Conservation (phyloP, 768 basidiomycete species). For the Tylopilus felleus region DNA sequence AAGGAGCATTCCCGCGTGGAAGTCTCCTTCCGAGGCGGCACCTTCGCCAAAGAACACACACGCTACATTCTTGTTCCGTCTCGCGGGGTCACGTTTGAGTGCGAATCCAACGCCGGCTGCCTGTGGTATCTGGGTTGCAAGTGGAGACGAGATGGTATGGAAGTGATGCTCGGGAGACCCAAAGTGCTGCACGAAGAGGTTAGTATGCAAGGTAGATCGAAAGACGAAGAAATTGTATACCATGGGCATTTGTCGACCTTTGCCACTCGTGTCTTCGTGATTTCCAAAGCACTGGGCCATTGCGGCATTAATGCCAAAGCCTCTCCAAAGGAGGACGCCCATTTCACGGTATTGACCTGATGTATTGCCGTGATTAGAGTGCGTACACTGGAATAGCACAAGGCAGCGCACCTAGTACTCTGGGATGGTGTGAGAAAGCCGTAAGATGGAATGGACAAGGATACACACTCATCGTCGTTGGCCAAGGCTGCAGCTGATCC, state of each 20-base stretch:
- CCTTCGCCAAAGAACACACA: slow-evolving; percentile 93
- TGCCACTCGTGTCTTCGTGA: slow-evolving; percentile 70
- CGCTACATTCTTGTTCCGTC: slow-evolving; percentile 70
- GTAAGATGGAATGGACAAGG: not conserved
- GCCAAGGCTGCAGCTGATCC: slow-evolving; percentile 87
- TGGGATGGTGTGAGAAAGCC: slow-evolving; percentile 27
- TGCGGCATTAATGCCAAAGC: slow-evolving; percentile 69
- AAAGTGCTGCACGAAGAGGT: slow-evolving; percentile 60
- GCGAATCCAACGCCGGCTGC: slow-evolving; percentile 93
- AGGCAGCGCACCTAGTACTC: slow-evolving; percentile 61
- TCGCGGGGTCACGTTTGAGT: slow-evolving; percentile 69
- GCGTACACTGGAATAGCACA: not conserved
- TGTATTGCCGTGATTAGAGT: slow-evolving; percentile 1
- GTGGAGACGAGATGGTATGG: slow-evolving; percentile 89
- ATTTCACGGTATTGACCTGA: slow-evolving; percentile 90
- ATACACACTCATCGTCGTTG: slow-evolving; percentile 75
- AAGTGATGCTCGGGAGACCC: slow-evolving; percentile 83
- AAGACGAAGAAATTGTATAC: slow-evolving; percentile 39
- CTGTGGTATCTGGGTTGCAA: slow-evolving; percentile 93
- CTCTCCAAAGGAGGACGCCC: slow-evolving; percentile 88
- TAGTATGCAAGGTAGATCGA: not conserved
- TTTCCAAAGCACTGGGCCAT: slow-evolving; percentile 95
- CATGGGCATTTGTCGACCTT: slow-evolving; percentile 93
- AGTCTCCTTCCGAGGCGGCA: slow-evolving; percentile 92
- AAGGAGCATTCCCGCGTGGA: slow-evolving; percentile 85